A percentile compares a stretch with the other conserved stretches of the same genome.
phyloP scores from a whole-genome alignment of 129 eudicot genomes.

The Oenanthe sinensis region DNA sequence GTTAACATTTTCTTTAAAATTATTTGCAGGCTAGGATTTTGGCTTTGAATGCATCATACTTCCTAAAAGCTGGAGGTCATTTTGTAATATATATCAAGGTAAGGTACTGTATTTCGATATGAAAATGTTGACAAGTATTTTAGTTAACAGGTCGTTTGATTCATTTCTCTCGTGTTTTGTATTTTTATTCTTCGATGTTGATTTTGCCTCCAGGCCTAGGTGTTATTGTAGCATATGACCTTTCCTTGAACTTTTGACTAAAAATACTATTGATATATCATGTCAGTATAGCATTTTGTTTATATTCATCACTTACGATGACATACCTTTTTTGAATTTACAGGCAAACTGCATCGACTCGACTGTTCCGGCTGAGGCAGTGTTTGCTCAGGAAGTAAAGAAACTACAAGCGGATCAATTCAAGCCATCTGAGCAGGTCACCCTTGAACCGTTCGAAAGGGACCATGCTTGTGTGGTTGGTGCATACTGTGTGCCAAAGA shows the following conservation, averaged over 20 bases:
- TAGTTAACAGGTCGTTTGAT: background rate
- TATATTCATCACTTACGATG: background rate
- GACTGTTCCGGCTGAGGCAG: slow-evolving; percentile 82
- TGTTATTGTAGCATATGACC: no score
- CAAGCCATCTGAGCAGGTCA: slow-evolving; percentile 70
- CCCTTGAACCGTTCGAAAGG: slow-evolving; percentile 75
- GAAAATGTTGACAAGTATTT: background rate
- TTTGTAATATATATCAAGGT: slow-evolving; percentile 88
- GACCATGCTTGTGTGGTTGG: slow-evolving; percentile 88
- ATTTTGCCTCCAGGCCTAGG: background rate
- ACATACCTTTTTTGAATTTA: background rate
- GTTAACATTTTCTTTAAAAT: background rate
- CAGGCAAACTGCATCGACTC: slow-evolving; percentile 98
- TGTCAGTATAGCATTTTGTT: background rate
- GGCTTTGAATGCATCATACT: slow-evolving; percentile 78
- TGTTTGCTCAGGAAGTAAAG: slow-evolving; percentile 78
- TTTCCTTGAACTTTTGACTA: background rate
- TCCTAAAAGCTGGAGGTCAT: slow-evolving; percentile 85
- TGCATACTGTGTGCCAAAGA: slow-evolving; percentile 65
- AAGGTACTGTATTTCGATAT: slow-evolving; percentile 33
- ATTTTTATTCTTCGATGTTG: no score
- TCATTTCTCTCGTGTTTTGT: no score
- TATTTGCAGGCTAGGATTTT: slow-evolving; percentile 74
- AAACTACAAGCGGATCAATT: slow-evolving; percentile 75
- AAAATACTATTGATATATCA: background rate